These are phyloP conservation scores for Auxenochlorella protothecoides DNA, from an alignment of 139 green algal genomes.

Conservation along the genomic window DNA sequence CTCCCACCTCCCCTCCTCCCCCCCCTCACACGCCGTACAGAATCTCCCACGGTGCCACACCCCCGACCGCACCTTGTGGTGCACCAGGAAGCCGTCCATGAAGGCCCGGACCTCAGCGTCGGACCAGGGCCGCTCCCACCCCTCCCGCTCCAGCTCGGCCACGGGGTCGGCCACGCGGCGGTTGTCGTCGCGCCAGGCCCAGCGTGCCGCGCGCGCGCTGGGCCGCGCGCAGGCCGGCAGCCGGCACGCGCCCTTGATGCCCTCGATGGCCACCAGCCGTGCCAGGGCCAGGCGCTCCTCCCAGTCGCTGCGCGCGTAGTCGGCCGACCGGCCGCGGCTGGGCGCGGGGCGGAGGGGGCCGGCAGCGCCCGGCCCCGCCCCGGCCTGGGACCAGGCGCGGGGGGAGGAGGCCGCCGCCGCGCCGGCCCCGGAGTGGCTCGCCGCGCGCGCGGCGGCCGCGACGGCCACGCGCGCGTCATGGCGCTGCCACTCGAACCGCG, in stretches of 20 bases:
- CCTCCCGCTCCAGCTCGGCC: slow-evolving; percentile 29
- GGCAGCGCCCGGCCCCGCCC: not conserved
- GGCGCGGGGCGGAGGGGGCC: slow-evolving; percentile 1
- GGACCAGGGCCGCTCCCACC: slow-evolving; percentile 46
- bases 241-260: slow-evolving; percentile 34
- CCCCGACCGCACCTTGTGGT: slow-evolving; percentile 37
- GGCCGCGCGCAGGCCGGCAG: slow-evolving; percentile 13
- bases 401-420: not conserved
- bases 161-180: slow-evolving; percentile 48
- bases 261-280: slow-evolving; percentile 54
- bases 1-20: not conserved
- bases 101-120: slow-evolving; percentile 72
- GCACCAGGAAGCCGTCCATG: slow-evolving; percentile 71
- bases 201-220: slow-evolving; percentile 8
- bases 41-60: not conserved
- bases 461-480: too few species aligned
- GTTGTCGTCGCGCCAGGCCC: slow-evolving; percentile 33
- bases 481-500: too few species aligned
- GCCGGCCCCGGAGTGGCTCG: not conserved
- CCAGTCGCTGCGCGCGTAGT: slow-evolving; percentile 35
- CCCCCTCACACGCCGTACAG: not conserved
- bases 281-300: slow-evolving; percentile 65
- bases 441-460: too few species aligned
- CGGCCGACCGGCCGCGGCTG: slow-evolving; percentile 6
- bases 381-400: too few species aligned